These are phyloP conservation scores for Eucalyptus marginata DNA, from an alignment of 345 rosid genomes.

Conservation along the genomic window DNA sequence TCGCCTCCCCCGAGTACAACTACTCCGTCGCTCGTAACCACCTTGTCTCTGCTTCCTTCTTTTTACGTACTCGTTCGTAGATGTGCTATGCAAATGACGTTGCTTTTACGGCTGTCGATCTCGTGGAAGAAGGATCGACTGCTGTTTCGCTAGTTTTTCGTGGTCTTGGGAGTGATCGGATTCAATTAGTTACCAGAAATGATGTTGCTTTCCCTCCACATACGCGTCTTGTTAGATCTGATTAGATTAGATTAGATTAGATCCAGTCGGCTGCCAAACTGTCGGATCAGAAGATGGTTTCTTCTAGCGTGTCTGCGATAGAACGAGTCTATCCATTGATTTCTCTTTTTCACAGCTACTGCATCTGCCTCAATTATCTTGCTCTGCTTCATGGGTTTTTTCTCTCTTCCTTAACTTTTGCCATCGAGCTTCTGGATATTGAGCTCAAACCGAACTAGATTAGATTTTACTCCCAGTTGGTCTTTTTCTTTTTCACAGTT, in stretches of 20 bases:
- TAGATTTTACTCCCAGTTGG: not conserved
- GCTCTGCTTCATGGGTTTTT: not conserved
- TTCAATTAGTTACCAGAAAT: not conserved
- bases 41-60: not conserved
- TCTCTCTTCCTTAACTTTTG: not conserved
- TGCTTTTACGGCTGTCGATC: not conserved
- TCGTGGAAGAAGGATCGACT: not conserved
- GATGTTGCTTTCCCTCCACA: not conserved
- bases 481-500: not conserved
- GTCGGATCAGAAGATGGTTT: not conserved
- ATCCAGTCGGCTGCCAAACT: not conserved
- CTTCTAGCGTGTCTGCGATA: not conserved
- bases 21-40: conserved; percentile 46
- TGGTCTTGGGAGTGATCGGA: not conserved
- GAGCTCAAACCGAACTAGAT: not conserved
- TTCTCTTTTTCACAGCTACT: not conserved
- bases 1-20: conserved; percentile 70
- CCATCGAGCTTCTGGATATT: not conserved
- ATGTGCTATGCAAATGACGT: not conserved
- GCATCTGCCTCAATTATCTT: not conserved
- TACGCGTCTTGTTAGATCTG: not conserved
- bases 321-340: not conserved
- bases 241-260: not conserved
- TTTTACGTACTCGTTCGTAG: not conserved
- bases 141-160: not conserved